Conservation (phyloP, 768 basidiomycete species). For the Mycena haematopus region DNA sequence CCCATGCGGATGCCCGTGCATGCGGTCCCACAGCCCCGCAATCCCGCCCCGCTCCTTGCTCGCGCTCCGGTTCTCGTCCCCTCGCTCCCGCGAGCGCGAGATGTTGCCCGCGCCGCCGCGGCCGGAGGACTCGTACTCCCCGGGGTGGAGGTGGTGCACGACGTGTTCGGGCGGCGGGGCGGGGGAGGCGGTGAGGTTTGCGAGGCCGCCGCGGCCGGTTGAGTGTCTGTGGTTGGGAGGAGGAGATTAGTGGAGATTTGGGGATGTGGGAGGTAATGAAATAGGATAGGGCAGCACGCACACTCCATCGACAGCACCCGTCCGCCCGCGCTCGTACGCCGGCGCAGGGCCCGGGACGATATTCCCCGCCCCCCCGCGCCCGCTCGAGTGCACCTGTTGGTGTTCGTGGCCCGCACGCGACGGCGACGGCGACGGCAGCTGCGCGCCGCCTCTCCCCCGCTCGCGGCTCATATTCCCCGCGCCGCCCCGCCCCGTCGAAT, state of each 20-base stretch:
- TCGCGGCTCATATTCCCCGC: slow-evolving; percentile 67
- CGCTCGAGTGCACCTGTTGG: slow-evolving; percentile 51
- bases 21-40: slow-evolving; percentile 24
- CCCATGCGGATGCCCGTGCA: slow-evolving; percentile 8
- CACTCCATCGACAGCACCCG: slow-evolving; percentile 44
- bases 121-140: slow-evolving; percentile 50
- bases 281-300: not conserved
- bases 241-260: not conserved
- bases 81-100: slow-evolving; percentile 37
- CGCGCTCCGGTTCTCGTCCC: slow-evolving; percentile 9
- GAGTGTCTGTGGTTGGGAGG: slow-evolving; percentile 54
- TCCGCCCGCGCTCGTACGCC: slow-evolving; percentile 34
- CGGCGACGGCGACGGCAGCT: slow-evolving; percentile 14
- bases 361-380: slow-evolving; percentile 72
- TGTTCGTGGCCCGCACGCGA: not conserved
- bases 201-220: slow-evolving; percentile 71
- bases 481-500: slow-evolving; percentile 73
- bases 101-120: slow-evolving; percentile 74
- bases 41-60: slow-evolving; percentile 17
- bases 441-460: slow-evolving; percentile 40
- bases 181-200: slow-evolving; percentile 55
- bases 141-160: slow-evolving; percentile 31
- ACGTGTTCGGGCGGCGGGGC: slow-evolving; percentile 46
- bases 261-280: not conserved
- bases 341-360: slow-evolving; percentile 42